Evolutionary conservation across 345 rosid genomes (phyloP).

Genomic region (Populus nigra): DNA sequence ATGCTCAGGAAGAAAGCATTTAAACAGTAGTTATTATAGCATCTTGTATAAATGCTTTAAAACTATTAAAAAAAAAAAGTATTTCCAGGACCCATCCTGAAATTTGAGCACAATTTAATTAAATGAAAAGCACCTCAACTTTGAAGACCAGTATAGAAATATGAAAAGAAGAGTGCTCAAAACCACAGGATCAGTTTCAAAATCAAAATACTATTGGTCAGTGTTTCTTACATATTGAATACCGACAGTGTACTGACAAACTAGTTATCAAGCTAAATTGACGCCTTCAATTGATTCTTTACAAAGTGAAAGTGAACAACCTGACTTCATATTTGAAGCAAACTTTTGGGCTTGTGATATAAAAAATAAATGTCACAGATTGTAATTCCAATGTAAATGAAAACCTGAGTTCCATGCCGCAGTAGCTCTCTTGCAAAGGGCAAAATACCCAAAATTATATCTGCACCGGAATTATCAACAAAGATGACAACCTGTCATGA

Average conservation of each 20-base stretch:
- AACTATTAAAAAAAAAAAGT: neutral
- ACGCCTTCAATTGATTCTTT: neutral
- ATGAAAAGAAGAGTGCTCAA: neutral
- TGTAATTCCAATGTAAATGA: conserved; percentile 6
- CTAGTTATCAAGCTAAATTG: neutral
- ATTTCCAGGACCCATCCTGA: neutral
- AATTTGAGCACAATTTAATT: neutral
- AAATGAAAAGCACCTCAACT: neutral
- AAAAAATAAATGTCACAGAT: conserved; percentile 5
- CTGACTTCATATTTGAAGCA: neutral
- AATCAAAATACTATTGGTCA: neutral
- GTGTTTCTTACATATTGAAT: neutral
- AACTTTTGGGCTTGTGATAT: neutral
- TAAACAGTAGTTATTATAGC: neutral
- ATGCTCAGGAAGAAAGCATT: neutral
- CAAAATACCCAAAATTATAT: conserved; percentile 86
- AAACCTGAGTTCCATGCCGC: conserved; percentile 81
- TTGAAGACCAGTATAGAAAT: neutral
- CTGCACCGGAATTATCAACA: conserved; percentile 98
- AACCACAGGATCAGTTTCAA: neutral
- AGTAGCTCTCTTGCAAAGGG: conserved; percentile 95
- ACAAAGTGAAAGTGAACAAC: neutral
- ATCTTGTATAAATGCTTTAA: neutral
- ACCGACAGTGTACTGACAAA: neutral
- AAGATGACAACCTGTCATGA: conserved; percentile 76